These are phyloP conservation scores for Triticum dicoccoides DNA, from an alignment of 176 grass and related monocot species.

Conservation along the genomic window DNA sequence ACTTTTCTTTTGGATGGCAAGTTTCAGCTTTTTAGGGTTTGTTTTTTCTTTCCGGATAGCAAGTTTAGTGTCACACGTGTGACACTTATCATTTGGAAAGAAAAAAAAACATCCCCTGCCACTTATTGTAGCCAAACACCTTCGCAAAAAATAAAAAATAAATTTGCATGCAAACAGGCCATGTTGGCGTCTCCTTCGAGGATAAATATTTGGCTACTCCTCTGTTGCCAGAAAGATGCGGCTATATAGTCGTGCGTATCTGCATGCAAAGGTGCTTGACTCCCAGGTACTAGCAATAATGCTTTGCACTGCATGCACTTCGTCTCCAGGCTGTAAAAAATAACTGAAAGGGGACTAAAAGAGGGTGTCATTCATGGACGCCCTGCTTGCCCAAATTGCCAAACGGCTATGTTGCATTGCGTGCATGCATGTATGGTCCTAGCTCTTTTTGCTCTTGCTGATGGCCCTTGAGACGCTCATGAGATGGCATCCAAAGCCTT, in stretches of 20 bases:
- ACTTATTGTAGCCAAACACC: too few relatives aligned
- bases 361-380: conserved; percentile 2
- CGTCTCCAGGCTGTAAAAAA: conserved; percentile 42
- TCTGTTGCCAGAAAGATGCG: too few relatives aligned
- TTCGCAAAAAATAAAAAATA: too few relatives aligned
- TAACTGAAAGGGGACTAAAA: conserved; percentile 14
- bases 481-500: not conserved
- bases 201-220: too few relatives aligned
- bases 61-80: too few relatives aligned
- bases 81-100: too few relatives aligned
- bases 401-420: conserved; percentile 27
- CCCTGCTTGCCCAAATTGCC: conserved; percentile 16
- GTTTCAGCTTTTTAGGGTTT: too few relatives aligned
- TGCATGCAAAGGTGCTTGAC: conserved; percentile 15
- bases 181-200: too few relatives aligned
- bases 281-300: not conserved
- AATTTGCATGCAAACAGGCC: too few relatives aligned
- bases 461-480: not conserved
- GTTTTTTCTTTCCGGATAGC: too few relatives aligned
- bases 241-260: not conserved
- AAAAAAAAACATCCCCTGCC: too few relatives aligned
- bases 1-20: too few relatives aligned
- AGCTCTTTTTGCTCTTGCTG: not conserved
- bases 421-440: conserved; percentile 1
- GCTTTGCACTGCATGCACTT: not conserved